Evolutionary conservation across 345 rosid species (phyloP).

Genomic region (Psidium friedrichsthalianum): DNA sequence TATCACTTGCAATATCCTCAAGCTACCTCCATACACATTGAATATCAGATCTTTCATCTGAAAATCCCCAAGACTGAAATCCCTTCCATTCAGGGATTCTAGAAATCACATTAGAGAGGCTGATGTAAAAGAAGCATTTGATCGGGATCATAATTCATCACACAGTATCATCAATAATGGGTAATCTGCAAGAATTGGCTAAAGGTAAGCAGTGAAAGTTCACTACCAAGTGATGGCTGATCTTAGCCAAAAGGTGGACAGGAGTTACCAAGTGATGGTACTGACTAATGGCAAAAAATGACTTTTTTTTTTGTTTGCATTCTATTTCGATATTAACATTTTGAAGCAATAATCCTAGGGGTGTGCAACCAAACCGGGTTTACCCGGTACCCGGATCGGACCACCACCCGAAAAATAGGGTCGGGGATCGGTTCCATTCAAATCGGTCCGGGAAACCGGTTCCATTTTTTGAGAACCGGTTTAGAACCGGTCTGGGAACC

Average conservation of each 20-base stretch:
- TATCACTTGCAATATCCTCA: neutral
- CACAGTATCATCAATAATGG: neutral
- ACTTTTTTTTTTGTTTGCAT: neutral
- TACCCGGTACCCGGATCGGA: no score
- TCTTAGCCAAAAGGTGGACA: neutral
- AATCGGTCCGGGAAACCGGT: no score
- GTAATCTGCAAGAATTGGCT: neutral
- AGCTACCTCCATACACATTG: neutral
- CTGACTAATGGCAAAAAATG: neutral
- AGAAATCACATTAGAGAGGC: neutral
- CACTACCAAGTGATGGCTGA: neutral
- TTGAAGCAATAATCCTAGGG: neutral
- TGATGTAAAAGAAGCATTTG: neutral
- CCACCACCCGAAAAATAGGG: no score
- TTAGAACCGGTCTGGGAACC: no score
- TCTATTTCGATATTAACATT: neutral
- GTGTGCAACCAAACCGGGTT: no score
- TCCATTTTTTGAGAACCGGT: no score
- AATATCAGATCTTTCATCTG: neutral
- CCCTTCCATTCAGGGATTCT: neutral
- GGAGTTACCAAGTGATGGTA: neutral
- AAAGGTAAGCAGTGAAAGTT: neutral
- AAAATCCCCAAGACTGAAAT: neutral
- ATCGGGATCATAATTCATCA: neutral
- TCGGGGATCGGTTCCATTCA: no score